Conservation (phyloP, 805 yeast genomes). For the Danielozyma ontarioensis region DNA sequence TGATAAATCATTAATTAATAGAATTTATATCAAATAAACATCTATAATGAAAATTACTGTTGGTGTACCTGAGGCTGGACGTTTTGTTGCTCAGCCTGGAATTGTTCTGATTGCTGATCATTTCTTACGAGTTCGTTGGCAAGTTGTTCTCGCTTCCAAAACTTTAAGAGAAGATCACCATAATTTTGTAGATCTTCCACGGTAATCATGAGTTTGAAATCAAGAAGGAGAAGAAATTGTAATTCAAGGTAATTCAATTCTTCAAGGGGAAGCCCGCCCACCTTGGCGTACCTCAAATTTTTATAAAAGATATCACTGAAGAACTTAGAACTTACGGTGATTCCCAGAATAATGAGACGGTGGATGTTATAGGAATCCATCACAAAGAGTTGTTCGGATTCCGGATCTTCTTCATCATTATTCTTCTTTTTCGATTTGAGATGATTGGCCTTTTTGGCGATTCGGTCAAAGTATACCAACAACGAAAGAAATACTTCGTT, state of each 20-base stretch:
- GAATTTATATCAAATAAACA: not conserved
- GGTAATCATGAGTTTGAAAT: slow-evolving; percentile 81
- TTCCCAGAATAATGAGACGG: slow-evolving; percentile 87
- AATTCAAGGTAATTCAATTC: slow-evolving; percentile 90
- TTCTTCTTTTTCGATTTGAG: slow-evolving; percentile 21
- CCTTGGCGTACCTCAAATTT: slow-evolving; percentile 89
- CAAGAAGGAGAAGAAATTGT: slow-evolving; percentile 78
- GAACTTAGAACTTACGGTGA: slow-evolving; percentile 92
- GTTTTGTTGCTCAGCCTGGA: not conserved
- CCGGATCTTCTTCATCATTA: slow-evolving; percentile 13
- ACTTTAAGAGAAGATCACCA: slow-evolving; percentile 78
- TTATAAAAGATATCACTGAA: slow-evolving; percentile 93
- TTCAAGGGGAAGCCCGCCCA: slow-evolving; percentile 90
- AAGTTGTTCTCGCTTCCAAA: slow-evolving; percentile 71
- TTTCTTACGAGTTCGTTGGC: slow-evolving; percentile 29
- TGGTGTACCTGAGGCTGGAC: slow-evolving; percentile 1
- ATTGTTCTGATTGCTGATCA: not conserved
- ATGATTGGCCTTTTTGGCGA: slow-evolving; percentile 75
- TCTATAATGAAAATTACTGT: not conserved
- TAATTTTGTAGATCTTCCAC: slow-evolving; percentile 88
- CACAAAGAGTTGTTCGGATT: slow-evolving; percentile 65
- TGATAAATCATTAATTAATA: not conserved
- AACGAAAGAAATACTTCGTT: slow-evolving; percentile 90
- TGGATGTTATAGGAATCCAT: slow-evolving; percentile 97
- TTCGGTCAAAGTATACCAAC: slow-evolving; percentile 89